Percentiles rank a stretch among this genome's conserved stretches.
Conservation (phyloP, 225 moss, liverwort and hornwort species). For the Rhytidiadelphus loreus region DNA sequence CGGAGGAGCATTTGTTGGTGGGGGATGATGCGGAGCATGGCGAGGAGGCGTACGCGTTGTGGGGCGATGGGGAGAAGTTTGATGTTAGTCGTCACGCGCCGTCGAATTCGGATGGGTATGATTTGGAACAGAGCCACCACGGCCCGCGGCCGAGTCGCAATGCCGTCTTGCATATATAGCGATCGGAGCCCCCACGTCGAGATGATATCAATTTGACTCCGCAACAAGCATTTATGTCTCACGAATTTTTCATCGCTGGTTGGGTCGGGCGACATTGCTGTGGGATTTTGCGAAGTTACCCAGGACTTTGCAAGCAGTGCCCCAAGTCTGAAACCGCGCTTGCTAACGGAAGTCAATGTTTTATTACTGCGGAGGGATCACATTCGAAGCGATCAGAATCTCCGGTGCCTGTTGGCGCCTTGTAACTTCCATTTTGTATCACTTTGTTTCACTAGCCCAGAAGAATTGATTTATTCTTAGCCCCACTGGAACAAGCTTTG, state of each 20-base stretch:
- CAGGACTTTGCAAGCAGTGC: neutral
- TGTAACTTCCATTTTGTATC: conserved; percentile 10
- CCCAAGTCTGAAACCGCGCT: neutral
- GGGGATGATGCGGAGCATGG: conserved; percentile 46
- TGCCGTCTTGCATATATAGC: conserved; percentile 20
- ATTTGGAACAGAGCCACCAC: conserved; percentile 1
- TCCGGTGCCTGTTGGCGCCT: neutral
- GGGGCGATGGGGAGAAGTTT: conserved; percentile 46
- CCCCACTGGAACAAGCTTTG: neutral
- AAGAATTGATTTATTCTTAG: neutral
- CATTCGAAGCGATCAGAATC: neutral
- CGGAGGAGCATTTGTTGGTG: conserved; percentile 33
- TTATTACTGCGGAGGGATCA: neutral
- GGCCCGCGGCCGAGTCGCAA: conserved; percentile 1
- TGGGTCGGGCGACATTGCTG: neutral
- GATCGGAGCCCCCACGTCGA: neutral
- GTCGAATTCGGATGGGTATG: neutral
- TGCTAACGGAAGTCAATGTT: neutral
- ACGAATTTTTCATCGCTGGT: neutral
- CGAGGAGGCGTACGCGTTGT: conserved; percentile 37
- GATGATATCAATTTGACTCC: neutral
- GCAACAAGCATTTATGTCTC: neutral
- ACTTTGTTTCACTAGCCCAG: conserved; percentile 1
- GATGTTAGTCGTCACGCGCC: conserved; percentile 12
- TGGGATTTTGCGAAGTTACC: neutral